A percentile compares a stretch with the other conserved stretches of the same genome.
phyloP scores from a whole-genome alignment of 2,329 filamentous ascomycete species.

The Ophiocordyceps robertsii region DNA sequence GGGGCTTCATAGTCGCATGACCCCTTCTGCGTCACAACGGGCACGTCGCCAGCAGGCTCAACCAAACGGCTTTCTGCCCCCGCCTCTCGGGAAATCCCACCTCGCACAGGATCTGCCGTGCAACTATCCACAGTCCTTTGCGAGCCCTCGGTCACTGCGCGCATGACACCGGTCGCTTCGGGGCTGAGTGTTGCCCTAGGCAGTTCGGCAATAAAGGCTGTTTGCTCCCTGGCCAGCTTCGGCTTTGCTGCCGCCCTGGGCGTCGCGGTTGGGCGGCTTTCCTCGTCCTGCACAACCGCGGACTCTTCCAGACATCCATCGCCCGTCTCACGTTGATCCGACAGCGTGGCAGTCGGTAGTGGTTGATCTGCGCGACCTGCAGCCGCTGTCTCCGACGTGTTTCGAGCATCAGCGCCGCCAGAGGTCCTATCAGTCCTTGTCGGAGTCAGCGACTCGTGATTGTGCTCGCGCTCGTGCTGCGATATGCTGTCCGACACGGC shows the following conservation, averaged over 20 bases:
- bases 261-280: neutral
- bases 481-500: slow-evolving; percentile 4
- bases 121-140: neutral
- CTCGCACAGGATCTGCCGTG: neutral
- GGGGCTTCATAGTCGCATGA: neutral
- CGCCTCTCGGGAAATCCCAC: neutral
- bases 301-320: neutral
- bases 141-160: neutral
- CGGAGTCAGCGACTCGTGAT: slow-evolving; percentile 4
- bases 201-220: neutral
- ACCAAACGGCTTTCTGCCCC: neutral
- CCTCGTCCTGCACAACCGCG: neutral
- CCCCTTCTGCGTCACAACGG: neutral
- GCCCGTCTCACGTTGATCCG: neutral
- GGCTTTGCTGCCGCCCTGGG: neutral
- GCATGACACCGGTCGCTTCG: no score
- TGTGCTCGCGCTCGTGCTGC: slow-evolving; percentile 1
- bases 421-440: slow-evolving; percentile 1
- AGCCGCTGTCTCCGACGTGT: neutral
- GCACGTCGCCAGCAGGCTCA: no score
- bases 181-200: no score
- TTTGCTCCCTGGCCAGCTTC: neutral
- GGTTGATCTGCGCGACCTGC: neutral
- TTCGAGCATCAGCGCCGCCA: neutral
- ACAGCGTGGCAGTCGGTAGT: neutral